Evolutionary conservation across 306 rosid species (phyloP), one percentile per base, ranked within the genome.

Genomic region (Dicorynia guianensis): DNA sequence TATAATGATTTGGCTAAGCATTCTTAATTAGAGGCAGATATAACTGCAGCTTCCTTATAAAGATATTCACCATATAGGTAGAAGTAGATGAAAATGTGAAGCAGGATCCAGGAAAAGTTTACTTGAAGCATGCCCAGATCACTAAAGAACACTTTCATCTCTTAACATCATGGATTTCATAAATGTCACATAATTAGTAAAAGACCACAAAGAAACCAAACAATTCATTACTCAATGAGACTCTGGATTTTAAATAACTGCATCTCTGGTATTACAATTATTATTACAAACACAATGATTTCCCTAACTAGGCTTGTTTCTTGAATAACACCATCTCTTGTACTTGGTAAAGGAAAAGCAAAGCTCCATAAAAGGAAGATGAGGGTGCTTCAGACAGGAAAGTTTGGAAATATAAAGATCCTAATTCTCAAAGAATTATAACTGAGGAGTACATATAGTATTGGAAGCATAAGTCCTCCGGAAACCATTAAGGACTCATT

Each of bases 21-120:
- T 63, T 39, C 20, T 63, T 63, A 34, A 59, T 44, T 13, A 76
- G 39, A 42, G 69, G 69, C 20, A 48, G 58, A 59, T 62, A 48
- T n/a, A 18, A 56, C 12, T 52, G 52, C 54, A 63, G 19, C 6
- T 43, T 76, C 48, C 64, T 9, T 58, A 69, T 5, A 7, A 11
- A 20, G 15, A 60, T 47, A 77, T 68, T 44, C 33, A 71, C 49
- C 11, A 56, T 11, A 52, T 3, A 52, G 57, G 57, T 6, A 6
- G 20, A 17, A 11, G 25, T 8, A 54, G 25, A 17, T 18, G 59
- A 54, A 10, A 18, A 55, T 19, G 14, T 46, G 12, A 46, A 11
- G 55, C 19, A 25, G 42, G 30, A 19, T 10, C 54, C 25, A 13
- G 43, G 19, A 70, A 54, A 4, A 40, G 9, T 40, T 6, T 40